Percentiles rank a stretch among this genome's conserved stretches.
Conservation (phyloP, 2,329 filamentous ascomycete genomes). For the Cercospora beticola region DNA sequence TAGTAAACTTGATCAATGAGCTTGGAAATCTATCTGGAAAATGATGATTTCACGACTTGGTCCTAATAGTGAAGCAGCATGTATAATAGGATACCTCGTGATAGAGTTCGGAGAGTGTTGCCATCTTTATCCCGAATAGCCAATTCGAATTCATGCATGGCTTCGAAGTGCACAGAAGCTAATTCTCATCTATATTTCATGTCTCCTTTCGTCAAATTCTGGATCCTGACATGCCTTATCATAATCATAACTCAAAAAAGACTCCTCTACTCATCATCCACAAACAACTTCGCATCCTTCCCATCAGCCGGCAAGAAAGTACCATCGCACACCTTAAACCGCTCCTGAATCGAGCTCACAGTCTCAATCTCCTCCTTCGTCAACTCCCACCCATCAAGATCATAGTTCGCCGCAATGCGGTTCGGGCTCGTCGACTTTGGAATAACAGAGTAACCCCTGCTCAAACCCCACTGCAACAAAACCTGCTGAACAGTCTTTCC, state of each 20-base stretch:
- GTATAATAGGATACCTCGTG: not conserved
- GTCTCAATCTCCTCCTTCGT: constrained; percentile 69
- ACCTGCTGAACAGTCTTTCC: constrained; percentile 73
- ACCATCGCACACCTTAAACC: constrained; percentile 78
- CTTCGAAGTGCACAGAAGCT: not conserved
- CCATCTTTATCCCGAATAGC: not conserved
- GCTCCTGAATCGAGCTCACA: constrained; percentile 66
- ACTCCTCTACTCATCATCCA: constrained; percentile 20
- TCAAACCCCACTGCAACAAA: constrained; percentile 75
- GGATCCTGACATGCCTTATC: not conserved
- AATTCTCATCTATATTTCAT: not conserved
- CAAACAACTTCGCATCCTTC: constrained; percentile 21
- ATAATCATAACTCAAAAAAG: not conserved
- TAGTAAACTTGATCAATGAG: constrained; percentile 61
- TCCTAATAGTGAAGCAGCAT: not conserved
- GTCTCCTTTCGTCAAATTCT: not conserved
- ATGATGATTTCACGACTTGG: not conserved
- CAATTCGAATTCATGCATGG: not conserved
- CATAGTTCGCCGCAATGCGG: constrained; percentile 74
- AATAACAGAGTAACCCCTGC: constrained; percentile 79
- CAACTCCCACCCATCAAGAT: constrained; percentile 70
- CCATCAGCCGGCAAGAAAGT: constrained; percentile 22
- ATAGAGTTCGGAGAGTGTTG: too few relatives aligned
- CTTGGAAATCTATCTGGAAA: constrained; percentile 39
- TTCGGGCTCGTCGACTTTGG: constrained; percentile 76